Conservation (phyloP, 805 yeast species). For the Saccharomycopsis fodiens region DNA sequence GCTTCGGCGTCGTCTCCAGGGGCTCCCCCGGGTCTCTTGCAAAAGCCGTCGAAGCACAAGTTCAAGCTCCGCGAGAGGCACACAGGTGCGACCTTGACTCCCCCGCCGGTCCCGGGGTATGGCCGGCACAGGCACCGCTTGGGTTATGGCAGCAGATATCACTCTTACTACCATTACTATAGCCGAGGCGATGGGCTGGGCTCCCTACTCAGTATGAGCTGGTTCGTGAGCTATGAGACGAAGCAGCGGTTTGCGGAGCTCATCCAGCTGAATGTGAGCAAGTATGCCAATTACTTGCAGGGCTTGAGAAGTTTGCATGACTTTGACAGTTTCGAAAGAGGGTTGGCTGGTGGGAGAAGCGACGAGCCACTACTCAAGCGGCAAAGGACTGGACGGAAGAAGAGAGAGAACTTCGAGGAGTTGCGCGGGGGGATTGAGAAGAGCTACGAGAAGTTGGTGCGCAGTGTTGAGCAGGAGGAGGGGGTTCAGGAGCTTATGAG, state of each 20-base stretch:
- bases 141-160: not conserved
- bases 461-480: slow-evolving; percentile 13
- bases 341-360: not conserved
- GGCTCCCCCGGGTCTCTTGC: not conserved
- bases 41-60: not conserved
- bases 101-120: not conserved
- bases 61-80: not conserved
- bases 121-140: not conserved
- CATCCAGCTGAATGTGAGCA: slow-evolving; percentile 1
- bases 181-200: not conserved
- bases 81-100: not conserved
- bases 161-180: not conserved
- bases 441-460: slow-evolving; percentile 9
- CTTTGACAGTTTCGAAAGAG: not conserved
- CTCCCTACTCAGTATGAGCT: slow-evolving; percentile 14
- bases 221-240: slow-evolving; percentile 15
- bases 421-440: slow-evolving; percentile 3
- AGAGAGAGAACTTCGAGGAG: slow-evolving; percentile 1
- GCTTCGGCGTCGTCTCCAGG: not conserved
- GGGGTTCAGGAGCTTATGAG: slow-evolving; percentile 9
- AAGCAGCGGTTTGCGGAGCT: slow-evolving; percentile 13
- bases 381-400: not conserved
- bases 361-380: not conserved
- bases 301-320: not conserved
- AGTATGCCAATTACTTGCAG: slow-evolving; percentile 5